These are phyloP conservation scores for Ogataea thermomethanolica DNA, from an alignment of 805 yeast genomes.

Conservation along the genomic window DNA sequence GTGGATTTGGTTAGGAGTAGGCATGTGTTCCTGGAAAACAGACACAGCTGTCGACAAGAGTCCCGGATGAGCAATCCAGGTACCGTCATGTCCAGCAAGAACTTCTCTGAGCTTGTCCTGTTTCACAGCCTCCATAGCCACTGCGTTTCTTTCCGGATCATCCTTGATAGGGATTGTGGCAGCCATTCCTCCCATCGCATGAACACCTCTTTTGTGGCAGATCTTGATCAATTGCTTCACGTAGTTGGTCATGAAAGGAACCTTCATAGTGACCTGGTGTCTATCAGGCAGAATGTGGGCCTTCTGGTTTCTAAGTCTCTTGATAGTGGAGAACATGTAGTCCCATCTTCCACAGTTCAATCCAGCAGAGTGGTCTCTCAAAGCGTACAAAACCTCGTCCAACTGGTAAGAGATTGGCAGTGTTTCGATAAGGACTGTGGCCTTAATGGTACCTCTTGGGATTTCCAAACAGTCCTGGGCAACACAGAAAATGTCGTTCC, in stretches of 20 bases:
- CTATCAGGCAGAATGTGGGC: slow-evolving; percentile 74
- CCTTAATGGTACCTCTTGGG: slow-evolving; percentile 75
- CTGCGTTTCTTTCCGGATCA: slow-evolving; percentile 57
- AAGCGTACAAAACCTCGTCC: slow-evolving; percentile 77
- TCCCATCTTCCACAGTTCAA: slow-evolving; percentile 91
- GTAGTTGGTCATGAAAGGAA: slow-evolving; percentile 77
- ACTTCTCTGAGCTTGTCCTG: slow-evolving; percentile 77
- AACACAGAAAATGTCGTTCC: slow-evolving; percentile 78
- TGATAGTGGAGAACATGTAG: slow-evolving; percentile 77
- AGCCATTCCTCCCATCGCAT: slow-evolving; percentile 91
- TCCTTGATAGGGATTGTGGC: slow-evolving; percentile 80
- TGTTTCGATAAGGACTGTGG: slow-evolving; percentile 79
- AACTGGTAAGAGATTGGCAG: slow-evolving; percentile 83
- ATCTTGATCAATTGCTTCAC: slow-evolving; percentile 69
- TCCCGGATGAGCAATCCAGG: slow-evolving; percentile 90
- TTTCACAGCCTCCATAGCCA: slow-evolving; percentile 69
- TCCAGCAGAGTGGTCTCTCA: slow-evolving; percentile 75
- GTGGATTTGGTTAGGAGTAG: slow-evolving; percentile 73
- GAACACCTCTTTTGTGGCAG: slow-evolving; percentile 76
- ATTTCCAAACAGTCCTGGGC: slow-evolving; percentile 69
- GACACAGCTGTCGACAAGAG: slow-evolving; percentile 68
- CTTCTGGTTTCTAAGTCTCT: slow-evolving; percentile 65
- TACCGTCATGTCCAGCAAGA: slow-evolving; percentile 78
- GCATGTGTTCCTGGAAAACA: slow-evolving; percentile 73
- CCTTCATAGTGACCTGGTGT: slow-evolving; percentile 73